A percentile compares a stretch with the other conserved stretches of the same genome.
Evolutionary conservation across 2,329 filamentous ascomycete species (phyloP).

Genomic region (Calonectria leucothoes): DNA sequence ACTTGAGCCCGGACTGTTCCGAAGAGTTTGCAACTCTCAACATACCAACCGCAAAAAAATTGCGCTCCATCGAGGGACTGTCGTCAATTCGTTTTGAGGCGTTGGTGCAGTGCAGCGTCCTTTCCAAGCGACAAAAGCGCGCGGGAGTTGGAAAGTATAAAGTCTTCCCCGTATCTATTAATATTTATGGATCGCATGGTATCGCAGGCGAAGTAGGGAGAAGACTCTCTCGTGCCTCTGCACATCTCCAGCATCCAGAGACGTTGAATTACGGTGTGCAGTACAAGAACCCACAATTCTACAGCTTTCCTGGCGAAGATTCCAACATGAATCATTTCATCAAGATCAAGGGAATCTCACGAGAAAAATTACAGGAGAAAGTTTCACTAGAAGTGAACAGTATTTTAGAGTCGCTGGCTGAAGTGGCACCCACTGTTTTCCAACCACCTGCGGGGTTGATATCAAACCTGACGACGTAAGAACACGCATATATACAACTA

Average conservation of each 20-base stretch:
- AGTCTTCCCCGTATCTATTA: slow-evolving; percentile 4
- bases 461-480: neutral
- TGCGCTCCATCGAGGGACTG: neutral
- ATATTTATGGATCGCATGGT: slow-evolving; percentile 2
- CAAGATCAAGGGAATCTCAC: neutral
- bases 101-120: neutral
- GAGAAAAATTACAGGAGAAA: neutral
- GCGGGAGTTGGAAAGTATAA: neutral
- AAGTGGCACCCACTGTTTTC: neutral
- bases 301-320: neutral
- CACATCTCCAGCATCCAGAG: slow-evolving; percentile 16
- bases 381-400: neutral
- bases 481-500: neutral
- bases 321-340: slow-evolving; percentile 8
- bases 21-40: slow-evolving; percentile 9
- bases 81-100: slow-evolving; percentile 1
- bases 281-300: slow-evolving; percentile 16
- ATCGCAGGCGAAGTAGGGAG: neutral
- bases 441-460: neutral
- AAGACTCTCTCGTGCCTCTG: neutral
- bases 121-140: neutral
- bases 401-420: slow-evolving; percentile 1
- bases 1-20: neutral
- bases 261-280: neutral
- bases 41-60: neutral